Evolutionary conservation across 148 eudicot genomes (phyloP), one percentile per base, ranked within the genome.

Genomic region (Rhododendron kiyosumense): DNA sequence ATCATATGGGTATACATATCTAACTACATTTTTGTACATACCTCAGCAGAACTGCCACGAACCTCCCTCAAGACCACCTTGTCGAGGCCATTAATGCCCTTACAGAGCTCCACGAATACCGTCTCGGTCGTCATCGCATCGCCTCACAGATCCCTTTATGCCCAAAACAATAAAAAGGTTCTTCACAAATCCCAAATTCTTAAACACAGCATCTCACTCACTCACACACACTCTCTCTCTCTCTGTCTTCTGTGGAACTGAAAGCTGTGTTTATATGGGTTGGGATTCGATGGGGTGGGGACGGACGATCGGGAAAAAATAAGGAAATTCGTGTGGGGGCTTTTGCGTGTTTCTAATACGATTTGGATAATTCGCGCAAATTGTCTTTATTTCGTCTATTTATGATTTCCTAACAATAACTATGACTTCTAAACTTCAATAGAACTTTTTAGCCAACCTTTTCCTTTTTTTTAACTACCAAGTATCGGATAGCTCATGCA

Each of bases 41-140:
- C 98, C 98, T 96, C 98, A 15, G 89, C 96, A 57, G 96, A 93
- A 36, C 86, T 75, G 28, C 86, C 86, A 18, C 86, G 81, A 84
- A 75, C 51, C 81, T 84, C 81, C 12, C 81, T 34, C 51, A 84
- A 38, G 49, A 84, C 71, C 71, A 84, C 81, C 86, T 84, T 84
- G 8, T 75, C 81, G 73, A 76, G 86, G 81, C 86, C 86, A 52
- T 84, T 84, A n/a, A 84, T 54, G 71, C 81, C 86, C 81, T 84
- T 84, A 8, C 81, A 76, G 51, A 13, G 81, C 86, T 84, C 73
- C 69, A 84, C 86, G 43, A 22, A 54, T 18, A 75, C 61, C 52
- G 10, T 36, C 38, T 76, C 81, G 46, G 67, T 15, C 85, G 85
- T 73, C 85, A 84, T 84, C 78, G 57, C 41, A 83, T 83, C 78